Conservation (phyloP, 306 rosid species). For the Malus asiatica region DNA sequence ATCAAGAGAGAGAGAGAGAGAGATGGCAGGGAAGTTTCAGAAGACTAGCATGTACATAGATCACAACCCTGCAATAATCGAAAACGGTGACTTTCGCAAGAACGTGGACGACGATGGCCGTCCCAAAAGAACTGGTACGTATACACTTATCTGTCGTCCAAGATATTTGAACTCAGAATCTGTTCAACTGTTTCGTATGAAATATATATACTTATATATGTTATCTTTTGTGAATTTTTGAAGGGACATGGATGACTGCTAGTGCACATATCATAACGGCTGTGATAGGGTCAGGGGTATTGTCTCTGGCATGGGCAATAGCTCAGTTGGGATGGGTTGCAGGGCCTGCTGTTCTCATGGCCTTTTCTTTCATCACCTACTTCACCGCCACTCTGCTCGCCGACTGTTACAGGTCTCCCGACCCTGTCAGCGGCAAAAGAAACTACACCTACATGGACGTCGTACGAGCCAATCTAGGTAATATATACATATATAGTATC, state of each 20-base stretch:
- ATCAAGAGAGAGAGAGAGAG: not conserved
- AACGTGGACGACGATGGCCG: constrained; percentile 87
- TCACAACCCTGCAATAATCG: constrained; percentile 36
- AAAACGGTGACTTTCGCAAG: constrained; percentile 29
- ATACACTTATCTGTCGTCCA: not conserved
- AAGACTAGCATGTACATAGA: constrained; percentile 63
- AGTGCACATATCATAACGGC: constrained; percentile 98
- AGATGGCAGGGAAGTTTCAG: constrained; percentile 35
- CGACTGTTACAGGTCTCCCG: constrained; percentile 75
- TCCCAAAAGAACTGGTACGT: constrained; percentile 59
- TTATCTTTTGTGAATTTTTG: not conserved
- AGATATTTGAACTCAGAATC: not conserved
- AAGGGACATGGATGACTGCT: constrained; percentile 94
- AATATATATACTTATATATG: not conserved
- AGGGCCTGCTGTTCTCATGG: constrained; percentile 71
- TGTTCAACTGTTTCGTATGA: not conserved
- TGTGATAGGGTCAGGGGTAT: constrained; percentile 92
- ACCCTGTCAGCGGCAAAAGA: constrained; percentile 74
- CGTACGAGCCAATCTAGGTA: constrained; percentile 66
- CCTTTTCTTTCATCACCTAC: constrained; percentile 80
- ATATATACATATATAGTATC: not conserved
- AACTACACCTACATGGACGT: constrained; percentile 88
- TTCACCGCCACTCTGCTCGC: constrained; percentile 94
- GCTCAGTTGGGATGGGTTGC: constrained; percentile 94
- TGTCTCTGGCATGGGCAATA: constrained; percentile 89